Evolutionary conservation across 148 eudicot species (phyloP).

Genomic region (Rhododendron williamsianum): DNA sequence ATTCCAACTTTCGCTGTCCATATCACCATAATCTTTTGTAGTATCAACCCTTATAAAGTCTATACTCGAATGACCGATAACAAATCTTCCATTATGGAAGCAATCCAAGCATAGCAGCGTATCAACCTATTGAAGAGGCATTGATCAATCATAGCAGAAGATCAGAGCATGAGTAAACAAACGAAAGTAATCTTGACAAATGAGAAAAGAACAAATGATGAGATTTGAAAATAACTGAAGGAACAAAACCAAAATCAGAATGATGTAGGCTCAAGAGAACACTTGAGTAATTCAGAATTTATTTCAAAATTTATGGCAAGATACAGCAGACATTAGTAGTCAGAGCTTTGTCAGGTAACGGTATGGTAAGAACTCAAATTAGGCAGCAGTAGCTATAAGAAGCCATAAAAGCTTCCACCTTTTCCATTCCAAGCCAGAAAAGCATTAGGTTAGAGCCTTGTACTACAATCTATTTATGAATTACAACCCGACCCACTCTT

Average conservation of each 20-base stretch:
- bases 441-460: background rate
- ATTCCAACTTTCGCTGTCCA: constrained; percentile 84
- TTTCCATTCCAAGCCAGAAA: background rate
- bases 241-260: background rate
- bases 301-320: background rate
- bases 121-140: constrained; percentile 55
- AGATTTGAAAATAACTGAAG: background rate
- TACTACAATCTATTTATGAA: background rate
- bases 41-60: constrained; percentile 64
- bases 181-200: background rate
- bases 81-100: constrained; percentile 70
- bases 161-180: background rate
- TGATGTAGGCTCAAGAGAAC: background rate
- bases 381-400: background rate
- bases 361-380: background rate
- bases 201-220: background rate
- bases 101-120: constrained; percentile 71
- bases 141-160: background rate
- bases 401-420: background rate
- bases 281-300: background rate
- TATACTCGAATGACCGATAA: constrained; percentile 84
- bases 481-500: background rate
- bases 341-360: background rate
- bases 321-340: background rate
- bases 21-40: constrained; percentile 54